Base-by-base conservation (phyloP, 2,329 filamentous ascomycete species). In the Blastomyces parvus region DNA sequence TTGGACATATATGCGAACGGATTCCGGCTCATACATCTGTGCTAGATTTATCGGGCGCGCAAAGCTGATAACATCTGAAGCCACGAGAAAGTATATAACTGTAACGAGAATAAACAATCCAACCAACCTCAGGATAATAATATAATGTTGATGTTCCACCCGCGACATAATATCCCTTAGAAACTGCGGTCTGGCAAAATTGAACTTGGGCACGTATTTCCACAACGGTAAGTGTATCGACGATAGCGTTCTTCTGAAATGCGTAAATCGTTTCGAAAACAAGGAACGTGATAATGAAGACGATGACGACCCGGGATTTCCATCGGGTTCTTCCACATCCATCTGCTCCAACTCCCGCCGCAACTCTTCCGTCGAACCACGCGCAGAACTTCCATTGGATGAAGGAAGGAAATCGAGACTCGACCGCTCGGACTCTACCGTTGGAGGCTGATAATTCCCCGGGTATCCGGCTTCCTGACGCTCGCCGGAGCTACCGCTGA, bases 271-370 rank as follows among this genome's bases (percentile, higher is more conserved):
- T 70, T 86, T 86, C 44, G 82, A 83, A 68, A 83, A 71, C 56
- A 76, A 74, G 36, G 78, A 74, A 65, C 74, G 74, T 42, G 68
- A 66, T 48, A 36, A 36, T 36, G 33, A 36, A 36, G 33, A 36
- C 33, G 64, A 69, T 38, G 64, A 69, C 40, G 64, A 69, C 19
- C 68, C 69, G 48, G 69, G 68, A 22, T 72, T 68, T 62, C 71
- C 68, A 60, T 71, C 74, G 22, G 86, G 85, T 68, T 95, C 91
- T 70, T 91, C 84, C 52, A 95, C 85, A 69, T 95, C 91, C 83
- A 96, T 86, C 82, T 97, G 89, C 72, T 95, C 86, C 79, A 97
- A 88, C 76, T 94, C 90, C 68, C 88, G 84, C 66, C 90, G 86
- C 69, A 94, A 82, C 66, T 86, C 85, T 40, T 84, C 85, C 59